Percentiles rank a stretch among this genome's conserved stretches.
These are phyloP conservation scores for Termitomyces sp. DNA, from an alignment of 768 basidiomycete species.

Conservation along the genomic window DNA sequence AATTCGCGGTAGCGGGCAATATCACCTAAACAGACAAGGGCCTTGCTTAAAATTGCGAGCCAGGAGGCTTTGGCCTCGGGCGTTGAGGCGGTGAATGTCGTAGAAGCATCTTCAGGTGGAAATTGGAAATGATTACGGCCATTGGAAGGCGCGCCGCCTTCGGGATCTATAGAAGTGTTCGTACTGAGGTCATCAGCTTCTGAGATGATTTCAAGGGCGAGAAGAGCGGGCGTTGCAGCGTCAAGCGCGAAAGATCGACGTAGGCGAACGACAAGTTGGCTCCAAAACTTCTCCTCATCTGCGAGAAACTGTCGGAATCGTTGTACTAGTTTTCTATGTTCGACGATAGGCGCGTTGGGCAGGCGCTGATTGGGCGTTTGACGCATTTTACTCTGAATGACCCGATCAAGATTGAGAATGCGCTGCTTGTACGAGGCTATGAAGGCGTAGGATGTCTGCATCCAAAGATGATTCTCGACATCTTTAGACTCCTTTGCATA, in stretches of 20 bases:
- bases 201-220: conserved; percentile 47
- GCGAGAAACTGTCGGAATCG: conserved; percentile 87
- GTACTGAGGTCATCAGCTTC: conserved; percentile 28
- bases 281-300: conserved; percentile 92
- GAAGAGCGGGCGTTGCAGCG: conserved; percentile 54
- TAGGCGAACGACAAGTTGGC: conserved; percentile 68
- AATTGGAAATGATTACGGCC: conserved; percentile 61
- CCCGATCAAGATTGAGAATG: conserved; percentile 61
- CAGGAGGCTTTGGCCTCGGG: conserved; percentile 52
- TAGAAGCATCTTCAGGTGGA: conserved; percentile 45
- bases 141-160: conserved; percentile 20
- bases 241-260: conserved; percentile 66
- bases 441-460: conserved; percentile 85
- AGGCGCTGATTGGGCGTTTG: conserved; percentile 44
- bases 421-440: conserved; percentile 79
- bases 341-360: conserved; percentile 37
- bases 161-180: conserved; percentile 12
- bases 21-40: conserved; percentile 89
- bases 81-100: conserved; percentile 32
- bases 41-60: conserved; percentile 79
- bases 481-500: conserved; percentile 71
- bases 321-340: conserved; percentile 80
- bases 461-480: conserved; percentile 83
- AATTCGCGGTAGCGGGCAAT: conserved; percentile 91
- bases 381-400: conserved; percentile 34